phyloP scores from a whole-genome alignment of 2,329 filamentous ascomycete genomes.

The Nothophoma quercina region DNA sequence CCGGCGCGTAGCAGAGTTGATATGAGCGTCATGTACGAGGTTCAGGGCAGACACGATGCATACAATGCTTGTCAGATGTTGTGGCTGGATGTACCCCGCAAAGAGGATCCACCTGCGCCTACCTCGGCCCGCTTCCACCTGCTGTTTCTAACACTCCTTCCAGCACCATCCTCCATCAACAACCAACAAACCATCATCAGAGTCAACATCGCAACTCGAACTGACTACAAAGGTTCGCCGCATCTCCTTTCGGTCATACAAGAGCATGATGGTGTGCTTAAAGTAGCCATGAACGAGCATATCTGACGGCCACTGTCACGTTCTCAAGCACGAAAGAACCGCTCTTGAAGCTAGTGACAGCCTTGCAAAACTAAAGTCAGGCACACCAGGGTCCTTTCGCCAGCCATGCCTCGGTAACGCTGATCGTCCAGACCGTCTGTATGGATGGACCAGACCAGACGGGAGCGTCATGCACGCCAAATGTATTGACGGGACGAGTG shows the following conservation, averaged over 20 bases:
- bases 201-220: too few species aligned
- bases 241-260: too few species aligned
- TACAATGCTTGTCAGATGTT: neutral
- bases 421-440: neutral
- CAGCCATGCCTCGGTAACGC: constrained; percentile 6
- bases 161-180: neutral
- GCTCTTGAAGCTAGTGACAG: too few species aligned
- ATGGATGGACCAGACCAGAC: neutral
- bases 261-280: too few species aligned
- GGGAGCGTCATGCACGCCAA: neutral
- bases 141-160: neutral
- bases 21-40: too few species aligned
- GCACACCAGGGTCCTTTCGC: neutral
- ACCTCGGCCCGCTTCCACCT: constrained; percentile 13
- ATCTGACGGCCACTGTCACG: too few species aligned
- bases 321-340: too few species aligned
- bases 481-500: constrained; percentile 10
- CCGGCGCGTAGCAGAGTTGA: too few species aligned
- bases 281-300: too few species aligned
- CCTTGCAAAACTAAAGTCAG: neutral
- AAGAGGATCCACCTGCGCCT: constrained; percentile 1
- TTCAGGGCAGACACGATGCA: neutral
- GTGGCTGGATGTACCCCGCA: constrained; percentile 6
- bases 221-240: too few species aligned
- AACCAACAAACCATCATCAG: neutral